Evolutionary conservation across 371 early-diverging fungal genomes (phyloP).

Genomic region (Mortierella sp.): DNA sequence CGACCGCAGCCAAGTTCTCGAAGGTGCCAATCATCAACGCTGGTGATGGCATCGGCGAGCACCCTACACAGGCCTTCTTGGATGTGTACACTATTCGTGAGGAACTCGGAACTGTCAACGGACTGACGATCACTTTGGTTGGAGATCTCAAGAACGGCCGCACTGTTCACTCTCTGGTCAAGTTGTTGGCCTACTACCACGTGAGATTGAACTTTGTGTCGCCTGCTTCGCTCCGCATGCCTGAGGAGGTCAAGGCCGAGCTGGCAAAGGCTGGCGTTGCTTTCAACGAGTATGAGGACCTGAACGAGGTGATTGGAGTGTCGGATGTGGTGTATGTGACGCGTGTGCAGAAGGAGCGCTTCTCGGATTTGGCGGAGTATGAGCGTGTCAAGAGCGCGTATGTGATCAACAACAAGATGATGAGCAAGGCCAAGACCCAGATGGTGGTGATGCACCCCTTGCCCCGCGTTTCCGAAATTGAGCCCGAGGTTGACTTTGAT

Average conservation of each 20-base stretch:
- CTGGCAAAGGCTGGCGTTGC: slow-evolving; percentile 73
- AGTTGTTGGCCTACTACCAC: slow-evolving; percentile 89
- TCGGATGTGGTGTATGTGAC: slow-evolving; percentile 98
- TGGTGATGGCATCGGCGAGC: slow-evolving; percentile 97
- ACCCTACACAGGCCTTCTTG: slow-evolving; percentile 97
- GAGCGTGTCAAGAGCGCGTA: slow-evolving; percentile 80
- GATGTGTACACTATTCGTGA: slow-evolving; percentile 87
- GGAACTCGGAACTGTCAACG: slow-evolving; percentile 96
- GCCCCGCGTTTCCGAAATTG: slow-evolving; percentile 95
- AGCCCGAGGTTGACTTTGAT: slow-evolving; percentile 96
- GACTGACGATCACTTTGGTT: slow-evolving; percentile 93
- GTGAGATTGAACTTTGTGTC: slow-evolving; percentile 95
- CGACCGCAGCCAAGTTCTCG: slow-evolving; percentile 89
- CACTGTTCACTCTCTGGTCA: slow-evolving; percentile 96
- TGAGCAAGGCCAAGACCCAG: slow-evolving; percentile 74
- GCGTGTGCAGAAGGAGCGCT: slow-evolving; percentile 96
- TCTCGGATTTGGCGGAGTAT: slow-evolving; percentile 83
- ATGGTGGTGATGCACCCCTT: slow-evolving; percentile 99
- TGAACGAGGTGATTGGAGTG: slow-evolving; percentile 83
- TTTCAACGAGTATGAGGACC: slow-evolving; percentile 76
- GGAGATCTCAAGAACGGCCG: slow-evolving; percentile 98
- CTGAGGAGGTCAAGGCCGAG: slow-evolving; percentile 85
- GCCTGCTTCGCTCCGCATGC: slow-evolving; percentile 87
- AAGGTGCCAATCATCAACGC: slow-evolving; percentile 97
- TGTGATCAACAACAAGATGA: slow-evolving; percentile 80